Percentiles rank a stretch among this genome's conserved stretches.
These are phyloP conservation scores for Acacia acuminata DNA, from an alignment of 306 rosid species.

Conservation along the genomic window DNA sequence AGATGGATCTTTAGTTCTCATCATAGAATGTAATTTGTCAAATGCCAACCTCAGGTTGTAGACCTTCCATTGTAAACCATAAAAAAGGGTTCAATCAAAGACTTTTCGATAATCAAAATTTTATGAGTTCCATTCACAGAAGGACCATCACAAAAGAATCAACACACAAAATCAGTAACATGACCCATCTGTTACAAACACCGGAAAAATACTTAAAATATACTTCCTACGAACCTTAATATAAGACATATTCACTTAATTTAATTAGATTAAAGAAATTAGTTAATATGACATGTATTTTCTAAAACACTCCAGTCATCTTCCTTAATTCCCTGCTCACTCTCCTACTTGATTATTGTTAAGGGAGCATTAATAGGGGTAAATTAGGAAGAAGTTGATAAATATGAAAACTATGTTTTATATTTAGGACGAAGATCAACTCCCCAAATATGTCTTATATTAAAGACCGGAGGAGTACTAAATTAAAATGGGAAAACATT, in stretches of 20 bases:
- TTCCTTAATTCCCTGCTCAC: no score
- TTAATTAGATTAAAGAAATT: no score
- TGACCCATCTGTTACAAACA: not conserved
- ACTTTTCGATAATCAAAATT: not conserved
- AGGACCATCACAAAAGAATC: slow-evolving; percentile 12
- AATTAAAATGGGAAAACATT: slow-evolving; percentile 8
- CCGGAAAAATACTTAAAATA: not conserved
- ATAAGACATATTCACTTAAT: no score
- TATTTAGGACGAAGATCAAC: no score
- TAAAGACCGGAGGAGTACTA: not conserved
- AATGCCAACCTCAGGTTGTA: not conserved
- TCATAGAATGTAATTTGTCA: not conserved
- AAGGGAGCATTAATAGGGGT: no score
- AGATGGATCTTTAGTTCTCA: not conserved
- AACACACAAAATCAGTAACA: slow-evolving; percentile 17
- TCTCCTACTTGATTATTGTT: no score
- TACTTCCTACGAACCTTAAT: no score
- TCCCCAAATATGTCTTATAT: no score
- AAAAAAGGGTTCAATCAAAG: not conserved
- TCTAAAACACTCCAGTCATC: no score
- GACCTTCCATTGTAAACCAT: not conserved
- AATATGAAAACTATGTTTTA: no score
- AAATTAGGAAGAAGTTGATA: no score
- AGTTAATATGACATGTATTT: no score
- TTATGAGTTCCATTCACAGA: not conserved